These are phyloP conservation scores for Pseudophaeomoniella oleicola DNA, from an alignment of 2,329 filamentous ascomycete species.

Conservation along the genomic window DNA sequence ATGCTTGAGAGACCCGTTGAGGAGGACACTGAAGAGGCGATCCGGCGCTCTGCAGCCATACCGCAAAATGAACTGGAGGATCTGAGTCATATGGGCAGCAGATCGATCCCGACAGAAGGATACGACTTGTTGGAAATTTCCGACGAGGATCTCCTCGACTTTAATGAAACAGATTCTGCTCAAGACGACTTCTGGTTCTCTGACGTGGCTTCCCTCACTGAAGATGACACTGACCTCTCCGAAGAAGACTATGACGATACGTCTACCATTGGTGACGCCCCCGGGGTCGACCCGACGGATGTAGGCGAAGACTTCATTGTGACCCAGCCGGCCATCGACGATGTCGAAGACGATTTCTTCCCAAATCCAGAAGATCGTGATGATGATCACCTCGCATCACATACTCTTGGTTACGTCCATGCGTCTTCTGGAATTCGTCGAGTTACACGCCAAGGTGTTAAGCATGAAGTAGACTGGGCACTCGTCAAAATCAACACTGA, in stretches of 20 bases:
- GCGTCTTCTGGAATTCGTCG: conserved; percentile 82
- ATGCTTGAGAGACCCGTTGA: conserved; percentile 62
- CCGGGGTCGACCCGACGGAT: conserved; percentile 59
- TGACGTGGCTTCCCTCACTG: conserved; percentile 12
- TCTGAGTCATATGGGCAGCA: conserved; percentile 15
- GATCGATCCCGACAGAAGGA: neutral
- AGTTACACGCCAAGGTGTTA: conserved; percentile 52
- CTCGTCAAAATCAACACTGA: conserved; percentile 65
- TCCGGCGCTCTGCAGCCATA: conserved; percentile 28
- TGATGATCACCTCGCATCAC: conserved; percentile 70
- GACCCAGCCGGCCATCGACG: conserved; percentile 83
- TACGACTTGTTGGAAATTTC: neutral
- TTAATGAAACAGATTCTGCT: conserved; percentile 20
- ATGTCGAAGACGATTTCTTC: conserved; percentile 71
- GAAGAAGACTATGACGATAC: conserved; percentile 36
- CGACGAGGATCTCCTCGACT: conserved; percentile 12
- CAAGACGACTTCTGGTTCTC: conserved; percentile 29
- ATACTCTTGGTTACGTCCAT: conserved; percentile 68
- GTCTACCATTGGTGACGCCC: conserved; percentile 55
- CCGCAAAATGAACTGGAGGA: conserved; percentile 15
- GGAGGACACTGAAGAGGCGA: conserved; percentile 28
- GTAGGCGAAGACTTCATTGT: conserved; percentile 62
- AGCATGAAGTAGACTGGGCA: conserved; percentile 94
- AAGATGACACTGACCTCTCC: conserved; percentile 18
- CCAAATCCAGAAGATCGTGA: conserved; percentile 57